phyloP scores from a whole-genome alignment of 2,329 filamentous ascomycete genomes.

The Aureobasidium pullulans region DNA sequence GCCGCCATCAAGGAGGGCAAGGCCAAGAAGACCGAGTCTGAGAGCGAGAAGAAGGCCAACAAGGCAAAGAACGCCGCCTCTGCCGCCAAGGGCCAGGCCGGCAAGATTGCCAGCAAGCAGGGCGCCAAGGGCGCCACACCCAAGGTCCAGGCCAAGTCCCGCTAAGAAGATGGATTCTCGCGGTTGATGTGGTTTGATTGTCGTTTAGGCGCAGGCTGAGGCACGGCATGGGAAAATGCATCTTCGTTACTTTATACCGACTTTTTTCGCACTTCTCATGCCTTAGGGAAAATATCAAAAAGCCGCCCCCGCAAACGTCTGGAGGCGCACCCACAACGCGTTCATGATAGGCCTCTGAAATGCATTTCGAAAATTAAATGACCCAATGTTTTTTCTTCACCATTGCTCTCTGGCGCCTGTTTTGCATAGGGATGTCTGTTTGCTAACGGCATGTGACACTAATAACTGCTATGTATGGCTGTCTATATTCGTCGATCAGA shows the following conservation, averaged over 20 bases:
- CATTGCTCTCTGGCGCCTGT: background rate
- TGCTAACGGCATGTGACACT: too few relatives aligned
- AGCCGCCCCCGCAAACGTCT: conserved; percentile 13
- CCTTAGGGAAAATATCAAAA: conserved; percentile 10
- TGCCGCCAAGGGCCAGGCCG: conserved; percentile 68
- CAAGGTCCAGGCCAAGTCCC: conserved; percentile 15
- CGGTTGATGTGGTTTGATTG: conserved; percentile 14
- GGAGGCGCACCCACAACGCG: conserved; percentile 14
- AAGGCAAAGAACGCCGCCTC: conserved; percentile 87
- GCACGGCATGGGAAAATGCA: conserved; percentile 14
- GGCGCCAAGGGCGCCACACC: conserved; percentile 74
- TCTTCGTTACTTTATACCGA: conserved; percentile 13
- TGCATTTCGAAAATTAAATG: conserved; percentile 14
- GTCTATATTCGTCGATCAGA: too few relatives aligned
- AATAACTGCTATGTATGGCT: too few relatives aligned
- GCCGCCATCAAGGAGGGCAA: conserved; percentile 95
- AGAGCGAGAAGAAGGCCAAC: conserved; percentile 95
- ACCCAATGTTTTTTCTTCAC: conserved; percentile 6
- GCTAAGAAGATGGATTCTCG: conserved; percentile 6
- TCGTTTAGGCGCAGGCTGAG: conserved; percentile 17
- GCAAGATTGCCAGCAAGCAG: conserved; percentile 90
- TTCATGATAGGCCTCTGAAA: conserved; percentile 15
- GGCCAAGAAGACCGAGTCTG: conserved; percentile 88
- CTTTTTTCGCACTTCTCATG: conserved; percentile 12
- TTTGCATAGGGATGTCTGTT: too few relatives aligned